Conservation (phyloP, 768 basidiomycete genomes). For the Phaffia australis region DNA sequence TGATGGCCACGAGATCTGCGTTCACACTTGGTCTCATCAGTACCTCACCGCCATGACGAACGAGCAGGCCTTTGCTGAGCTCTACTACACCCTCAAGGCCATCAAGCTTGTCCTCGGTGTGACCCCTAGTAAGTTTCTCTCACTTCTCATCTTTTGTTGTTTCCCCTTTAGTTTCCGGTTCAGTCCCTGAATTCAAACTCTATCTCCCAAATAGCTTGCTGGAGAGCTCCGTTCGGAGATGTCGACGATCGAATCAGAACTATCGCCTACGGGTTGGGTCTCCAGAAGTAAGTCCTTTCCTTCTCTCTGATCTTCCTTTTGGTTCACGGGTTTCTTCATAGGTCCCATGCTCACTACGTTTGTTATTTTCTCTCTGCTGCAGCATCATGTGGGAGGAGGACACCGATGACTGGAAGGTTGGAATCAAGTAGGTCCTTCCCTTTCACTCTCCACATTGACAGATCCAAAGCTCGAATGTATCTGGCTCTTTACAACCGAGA, state of each 20-base stretch:
- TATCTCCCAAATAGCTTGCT: slow-evolving; percentile 1
- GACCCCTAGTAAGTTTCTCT: slow-evolving; percentile 28
- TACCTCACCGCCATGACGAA: slow-evolving; percentile 16
- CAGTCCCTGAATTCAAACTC: not conserved
- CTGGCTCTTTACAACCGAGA: too few species aligned
- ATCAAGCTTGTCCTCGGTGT: slow-evolving; percentile 35
- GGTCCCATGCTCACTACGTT: too few species aligned
- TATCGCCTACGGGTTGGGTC: slow-evolving; percentile 29
- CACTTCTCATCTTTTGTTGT: slow-evolving; percentile 12
- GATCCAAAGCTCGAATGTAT: too few species aligned
- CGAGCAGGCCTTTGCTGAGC: slow-evolving; percentile 27
- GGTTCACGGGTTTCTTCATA: too few species aligned
- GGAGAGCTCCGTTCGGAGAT: slow-evolving; percentile 37
- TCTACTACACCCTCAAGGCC: slow-evolving; percentile 33
- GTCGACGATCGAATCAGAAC: slow-evolving; percentile 36
- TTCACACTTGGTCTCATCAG: slow-evolving; percentile 21
- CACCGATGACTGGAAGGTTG: slow-evolving; percentile 15
- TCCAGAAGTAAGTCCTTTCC: not conserved
- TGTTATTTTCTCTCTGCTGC: too few species aligned
- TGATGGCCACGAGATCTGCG: slow-evolving; percentile 37
- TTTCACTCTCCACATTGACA: too few species aligned
- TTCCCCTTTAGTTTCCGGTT: not conserved
- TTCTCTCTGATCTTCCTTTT: slow-evolving; percentile 30
- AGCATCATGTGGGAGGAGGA: slow-evolving; percentile 14
- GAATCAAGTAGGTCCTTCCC: not conserved